Evolutionary conservation across 2,329 filamentous ascomycete species (phyloP), one percentile per base, ranked within the genome.

Genomic region (Phyllosticta capitalensis): DNA sequence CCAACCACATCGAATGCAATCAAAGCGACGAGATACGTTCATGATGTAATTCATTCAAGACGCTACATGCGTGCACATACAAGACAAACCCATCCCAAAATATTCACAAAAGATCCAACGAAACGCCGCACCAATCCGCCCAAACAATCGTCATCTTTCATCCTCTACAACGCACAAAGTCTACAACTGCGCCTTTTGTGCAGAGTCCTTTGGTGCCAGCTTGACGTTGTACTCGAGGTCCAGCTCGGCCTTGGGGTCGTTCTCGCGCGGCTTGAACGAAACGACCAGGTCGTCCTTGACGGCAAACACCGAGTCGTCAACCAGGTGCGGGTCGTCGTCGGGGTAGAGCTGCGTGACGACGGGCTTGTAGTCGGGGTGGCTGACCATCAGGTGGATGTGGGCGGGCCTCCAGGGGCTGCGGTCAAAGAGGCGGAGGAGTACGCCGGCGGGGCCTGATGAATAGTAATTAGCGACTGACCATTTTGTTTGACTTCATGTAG

Each of bases 191-290:
- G 38, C 6, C 28, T 57, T 58, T 52, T 65, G 65, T 49, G 48
- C 7, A 5, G 28, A 17, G 6, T 67, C 68, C 38, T 66, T 66
- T 19, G 78, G 77, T 17, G 79, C 79, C 63, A 86, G 74, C 22
- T 71, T 76, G 61, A 88, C 81, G 66, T 88, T 79, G 69, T 86
- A 86, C 66, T 80, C 77, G 58, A 88, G 70, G 70, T 86, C 82
- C 70, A 83, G 78, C 61, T 73, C 69, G 6, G 83, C 82, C 72
- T 82, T 79, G 63, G 76, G 71, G 63, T 79, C 75, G 54, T 72
- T 69, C 61, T 78, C 72, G 67, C 75, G 73, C 56, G 81, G 81
- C 67, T 75, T 75, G 56, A 63, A 63, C 50, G 61, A 26, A n/a
- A 63, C 50, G 24, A 63, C 50, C 48, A 63, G 52, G 21, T 63